Conservation (phyloP, 2,329 filamentous ascomycete species). For the Colletotrichum limetticola region DNA sequence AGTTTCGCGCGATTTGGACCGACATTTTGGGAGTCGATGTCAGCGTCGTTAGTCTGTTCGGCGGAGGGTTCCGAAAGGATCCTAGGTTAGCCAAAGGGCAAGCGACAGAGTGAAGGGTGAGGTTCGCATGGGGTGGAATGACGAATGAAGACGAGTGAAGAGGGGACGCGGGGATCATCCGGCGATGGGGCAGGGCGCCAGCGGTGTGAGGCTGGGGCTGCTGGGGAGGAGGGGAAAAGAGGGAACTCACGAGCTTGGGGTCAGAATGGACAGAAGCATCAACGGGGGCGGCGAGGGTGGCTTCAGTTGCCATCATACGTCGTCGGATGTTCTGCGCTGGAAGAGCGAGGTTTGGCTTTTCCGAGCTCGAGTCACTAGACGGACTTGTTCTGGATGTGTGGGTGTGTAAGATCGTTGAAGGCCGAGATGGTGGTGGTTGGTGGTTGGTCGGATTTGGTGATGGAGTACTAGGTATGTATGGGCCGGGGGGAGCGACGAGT, state of each 20-base stretch:
- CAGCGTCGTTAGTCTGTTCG: conserved; percentile 46
- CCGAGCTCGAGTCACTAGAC: conserved; percentile 36
- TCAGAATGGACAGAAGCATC: conserved; percentile 63
- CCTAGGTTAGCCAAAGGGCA: conserved; percentile 40
- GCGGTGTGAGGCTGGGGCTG: not conserved
- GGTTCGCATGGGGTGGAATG: not conserved
- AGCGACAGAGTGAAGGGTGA: conserved; percentile 1
- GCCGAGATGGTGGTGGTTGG: conserved; percentile 3
- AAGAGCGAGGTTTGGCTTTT: conserved; percentile 44
- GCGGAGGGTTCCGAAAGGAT: conserved; percentile 6
- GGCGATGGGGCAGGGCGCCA: conserved; percentile 21
- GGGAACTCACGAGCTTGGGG: conserved; percentile 56
- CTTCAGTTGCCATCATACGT: conserved; percentile 75
- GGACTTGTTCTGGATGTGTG: not conserved
- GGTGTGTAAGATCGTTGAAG: not conserved
- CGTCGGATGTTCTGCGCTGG: conserved; percentile 44
- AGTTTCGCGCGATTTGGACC: conserved; percentile 53
- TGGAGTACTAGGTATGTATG: not conserved
- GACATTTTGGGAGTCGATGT: conserved; percentile 59
- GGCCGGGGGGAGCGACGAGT: conserved; percentile 10
- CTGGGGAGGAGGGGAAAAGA: conserved; percentile 7
- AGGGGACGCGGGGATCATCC: conserved; percentile 4
- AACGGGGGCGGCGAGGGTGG: conserved; percentile 63
- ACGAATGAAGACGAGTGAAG: not conserved
- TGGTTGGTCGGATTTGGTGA: conserved; percentile 13